Evolutionary conservation across 2,329 filamentous ascomycete species (phyloP).

Genomic region (Cyanodermella asteris): DNA sequence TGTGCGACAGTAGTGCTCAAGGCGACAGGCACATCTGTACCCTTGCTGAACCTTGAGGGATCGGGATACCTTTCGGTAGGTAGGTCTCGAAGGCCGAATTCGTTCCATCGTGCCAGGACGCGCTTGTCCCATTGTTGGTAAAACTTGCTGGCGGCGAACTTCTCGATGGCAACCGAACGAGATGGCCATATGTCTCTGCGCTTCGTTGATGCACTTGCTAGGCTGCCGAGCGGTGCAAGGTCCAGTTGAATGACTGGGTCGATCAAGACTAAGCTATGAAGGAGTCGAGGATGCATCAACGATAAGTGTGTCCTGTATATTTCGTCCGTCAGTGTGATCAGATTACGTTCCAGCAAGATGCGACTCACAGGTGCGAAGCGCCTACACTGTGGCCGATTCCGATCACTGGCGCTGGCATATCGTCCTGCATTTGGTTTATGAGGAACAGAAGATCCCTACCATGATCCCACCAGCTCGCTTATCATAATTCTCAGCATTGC

Average conservation of each 20-base stretch:
- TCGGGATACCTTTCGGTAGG: slow-evolving; percentile 34
- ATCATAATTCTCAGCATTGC: slow-evolving; percentile 27
- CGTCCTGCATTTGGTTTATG: slow-evolving; percentile 59
- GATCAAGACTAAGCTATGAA: slow-evolving; percentile 51
- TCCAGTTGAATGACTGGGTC: slow-evolving; percentile 50
- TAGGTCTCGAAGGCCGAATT: slow-evolving; percentile 49
- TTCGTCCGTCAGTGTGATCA: too few relatives aligned
- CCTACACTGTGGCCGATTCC: slow-evolving; percentile 82
- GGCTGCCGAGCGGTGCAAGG: neutral
- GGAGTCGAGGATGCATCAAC: slow-evolving; percentile 57
- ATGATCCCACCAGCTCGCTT: slow-evolving; percentile 52
- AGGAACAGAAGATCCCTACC: slow-evolving; percentile 64
- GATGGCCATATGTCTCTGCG: slow-evolving; percentile 70
- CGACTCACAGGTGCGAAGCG: slow-evolving; percentile 39
- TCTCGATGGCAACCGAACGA: slow-evolving; percentile 41
- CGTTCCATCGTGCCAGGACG: slow-evolving; percentile 51
- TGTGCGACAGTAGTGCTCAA: slow-evolving; percentile 64
- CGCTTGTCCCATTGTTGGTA: slow-evolving; percentile 65
- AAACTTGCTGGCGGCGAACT: slow-evolving; percentile 49
- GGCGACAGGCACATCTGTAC: slow-evolving; percentile 32
- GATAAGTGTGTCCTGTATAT: slow-evolving; percentile 35
- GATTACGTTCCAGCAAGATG: slow-evolving; percentile 3
- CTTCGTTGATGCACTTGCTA: slow-evolving; percentile 20
- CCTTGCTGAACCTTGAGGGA: slow-evolving; percentile 17
- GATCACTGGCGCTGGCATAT: slow-evolving; percentile 62